Conservation (phyloP, 306 rosid species). For the Mimosa bimucronata region DNA sequence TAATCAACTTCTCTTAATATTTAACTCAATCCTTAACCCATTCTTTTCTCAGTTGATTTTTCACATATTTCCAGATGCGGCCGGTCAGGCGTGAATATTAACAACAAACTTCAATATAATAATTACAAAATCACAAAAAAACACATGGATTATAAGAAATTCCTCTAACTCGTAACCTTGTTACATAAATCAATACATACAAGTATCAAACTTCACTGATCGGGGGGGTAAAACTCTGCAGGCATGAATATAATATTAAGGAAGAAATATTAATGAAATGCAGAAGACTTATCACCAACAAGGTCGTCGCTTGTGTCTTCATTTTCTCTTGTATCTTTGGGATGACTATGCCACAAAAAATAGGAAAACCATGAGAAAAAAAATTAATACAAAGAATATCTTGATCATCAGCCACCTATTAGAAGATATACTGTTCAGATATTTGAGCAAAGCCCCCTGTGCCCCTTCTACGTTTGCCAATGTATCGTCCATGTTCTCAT, state of each 20-base stretch:
- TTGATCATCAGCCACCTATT: conserved; percentile 99
- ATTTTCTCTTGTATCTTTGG: conserved; percentile 43
- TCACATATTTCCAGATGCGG: not conserved
- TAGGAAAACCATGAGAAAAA: conserved; percentile 96
- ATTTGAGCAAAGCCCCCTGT: conserved; percentile 89
- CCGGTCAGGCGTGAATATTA: not conserved
- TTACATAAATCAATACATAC: conserved; percentile 45
- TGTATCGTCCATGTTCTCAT: conserved; percentile 97
- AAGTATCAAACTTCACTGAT: conserved; percentile 46
- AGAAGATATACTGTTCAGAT: conserved; percentile 93
- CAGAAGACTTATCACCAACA: conserved; percentile 38
- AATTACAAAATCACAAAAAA: conserved; percentile 21
- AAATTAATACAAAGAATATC: conserved; percentile 94
- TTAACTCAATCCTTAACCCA: not conserved
- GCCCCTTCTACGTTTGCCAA: conserved; percentile 94
- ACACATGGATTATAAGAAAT: conserved; percentile 24
- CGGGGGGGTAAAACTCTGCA: conserved; percentile 36
- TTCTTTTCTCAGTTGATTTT: not conserved
- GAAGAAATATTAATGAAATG: conserved; percentile 36
- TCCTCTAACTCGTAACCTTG: conserved; percentile 40
- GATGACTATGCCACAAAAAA: conserved; percentile 90
- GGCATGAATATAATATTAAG: conserved; percentile 37
- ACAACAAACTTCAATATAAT: not conserved
- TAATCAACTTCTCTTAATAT: not conserved
- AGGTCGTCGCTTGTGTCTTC: conserved; percentile 37